These are phyloP conservation scores for Chalciporus piperatoides DNA, from an alignment of 1,284 basidiomycete species.

Conservation along the genomic window DNA sequence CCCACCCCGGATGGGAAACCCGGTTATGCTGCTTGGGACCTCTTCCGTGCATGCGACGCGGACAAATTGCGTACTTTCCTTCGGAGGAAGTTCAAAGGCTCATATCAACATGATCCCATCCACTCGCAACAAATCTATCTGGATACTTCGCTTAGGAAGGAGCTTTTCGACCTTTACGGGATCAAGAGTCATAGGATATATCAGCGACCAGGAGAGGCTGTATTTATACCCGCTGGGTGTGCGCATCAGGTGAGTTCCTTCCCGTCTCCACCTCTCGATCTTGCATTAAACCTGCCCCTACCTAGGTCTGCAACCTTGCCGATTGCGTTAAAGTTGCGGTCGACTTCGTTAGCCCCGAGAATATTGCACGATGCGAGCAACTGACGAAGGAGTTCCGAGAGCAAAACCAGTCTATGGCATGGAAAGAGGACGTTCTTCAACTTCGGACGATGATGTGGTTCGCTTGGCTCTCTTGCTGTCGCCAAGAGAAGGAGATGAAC, in stretches of 20 bases:
- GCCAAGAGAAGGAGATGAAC: slow-evolving; percentile 46
- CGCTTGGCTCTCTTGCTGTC: slow-evolving; percentile 71
- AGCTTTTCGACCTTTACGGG: slow-evolving; percentile 64
- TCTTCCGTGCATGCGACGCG: slow-evolving; percentile 84
- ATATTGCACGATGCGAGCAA: slow-evolving; percentile 79
- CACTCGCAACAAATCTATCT: slow-evolving; percentile 89
- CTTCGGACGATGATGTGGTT: slow-evolving; percentile 93
- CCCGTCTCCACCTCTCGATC: background rate
- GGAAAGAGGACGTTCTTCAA: slow-evolving; percentile 95
- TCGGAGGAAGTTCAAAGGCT: slow-evolving; percentile 50
- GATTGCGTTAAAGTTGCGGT: slow-evolving; percentile 97
- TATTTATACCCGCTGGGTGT: slow-evolving; percentile 95
- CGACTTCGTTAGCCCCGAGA: slow-evolving; percentile 94
- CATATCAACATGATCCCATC: slow-evolving; percentile 75
- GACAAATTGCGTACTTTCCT: slow-evolving; percentile 75
- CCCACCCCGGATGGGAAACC: slow-evolving; percentile 56
- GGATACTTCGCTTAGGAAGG: slow-evolving; percentile 62
- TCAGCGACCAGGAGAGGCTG: slow-evolving; percentile 88
- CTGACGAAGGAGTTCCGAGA: slow-evolving; percentile 86
- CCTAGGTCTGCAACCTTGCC: slow-evolving; percentile 75
- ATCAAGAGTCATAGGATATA: slow-evolving; percentile 83
- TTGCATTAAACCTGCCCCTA: background rate
- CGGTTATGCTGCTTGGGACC: slow-evolving; percentile 90
- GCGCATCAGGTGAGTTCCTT: slow-evolving; percentile 76
- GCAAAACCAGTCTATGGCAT: slow-evolving; percentile 80